Conservation (phyloP, 116 monocot genomes). For the Trichopus zeylanicus region DNA sequence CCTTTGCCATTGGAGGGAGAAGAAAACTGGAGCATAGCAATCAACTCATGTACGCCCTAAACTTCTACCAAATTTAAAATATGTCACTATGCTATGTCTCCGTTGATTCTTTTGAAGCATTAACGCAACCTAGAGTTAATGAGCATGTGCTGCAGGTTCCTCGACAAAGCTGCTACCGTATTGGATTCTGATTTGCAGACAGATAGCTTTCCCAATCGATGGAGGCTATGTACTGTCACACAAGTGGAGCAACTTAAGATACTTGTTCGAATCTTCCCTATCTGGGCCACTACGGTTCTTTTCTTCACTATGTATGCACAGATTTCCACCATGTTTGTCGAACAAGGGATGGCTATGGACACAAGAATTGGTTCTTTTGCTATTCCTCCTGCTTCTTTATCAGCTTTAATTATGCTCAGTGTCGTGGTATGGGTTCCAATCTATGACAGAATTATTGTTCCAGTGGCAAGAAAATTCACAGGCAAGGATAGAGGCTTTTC, state of each 20-base stretch:
- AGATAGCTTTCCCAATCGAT: slow-evolving; percentile 17
- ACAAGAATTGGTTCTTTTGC: slow-evolving; percentile 29
- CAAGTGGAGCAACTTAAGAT: slow-evolving; percentile 52
- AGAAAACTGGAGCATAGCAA: slow-evolving; percentile 36
- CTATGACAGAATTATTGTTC: slow-evolving; percentile 30
- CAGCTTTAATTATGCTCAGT: slow-evolving; percentile 31
- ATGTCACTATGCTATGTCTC: neutral
- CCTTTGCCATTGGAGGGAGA: slow-evolving; percentile 43
- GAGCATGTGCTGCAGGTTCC: slow-evolving; percentile 18
- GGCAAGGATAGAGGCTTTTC: slow-evolving; percentile 41
- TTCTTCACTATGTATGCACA: slow-evolving; percentile 31
- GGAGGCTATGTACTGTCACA: slow-evolving; percentile 43
- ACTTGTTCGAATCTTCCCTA: slow-evolving; percentile 44
- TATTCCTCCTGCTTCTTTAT: slow-evolving; percentile 40
- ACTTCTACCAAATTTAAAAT: neutral
- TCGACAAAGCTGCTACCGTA: slow-evolving; percentile 41
- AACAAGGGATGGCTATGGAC: slow-evolving; percentile 41
- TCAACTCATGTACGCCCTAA: slow-evolving; percentile 19
- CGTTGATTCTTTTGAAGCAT: neutral
- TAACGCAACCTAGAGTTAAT: neutral
- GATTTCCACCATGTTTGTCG: slow-evolving; percentile 37
- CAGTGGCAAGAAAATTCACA: slow-evolving; percentile 28
- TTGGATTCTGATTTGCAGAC: slow-evolving; percentile 11
- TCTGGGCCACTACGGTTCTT: slow-evolving; percentile 24
- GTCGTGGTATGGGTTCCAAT: slow-evolving; percentile 32